Conservation (phyloP, 352 stramenopile species). For the Plasmopara muralis region DNA sequence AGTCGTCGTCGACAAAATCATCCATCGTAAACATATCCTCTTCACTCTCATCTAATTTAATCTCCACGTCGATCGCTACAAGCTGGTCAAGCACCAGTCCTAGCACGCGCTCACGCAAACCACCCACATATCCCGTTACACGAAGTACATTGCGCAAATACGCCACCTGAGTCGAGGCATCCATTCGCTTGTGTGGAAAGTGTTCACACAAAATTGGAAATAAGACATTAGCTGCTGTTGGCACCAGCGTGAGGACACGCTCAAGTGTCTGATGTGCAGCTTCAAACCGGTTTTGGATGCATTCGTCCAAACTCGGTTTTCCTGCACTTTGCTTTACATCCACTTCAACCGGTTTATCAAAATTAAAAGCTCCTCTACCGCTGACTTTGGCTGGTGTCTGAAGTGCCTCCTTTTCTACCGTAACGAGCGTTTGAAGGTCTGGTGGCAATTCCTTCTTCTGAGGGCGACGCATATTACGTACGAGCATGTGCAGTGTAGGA, state of each 20-base stretch:
- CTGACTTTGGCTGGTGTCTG: constrained; percentile 7
- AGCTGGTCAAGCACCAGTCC: constrained; percentile 79
- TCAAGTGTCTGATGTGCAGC: constrained; percentile 54
- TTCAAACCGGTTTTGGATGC: constrained; percentile 52
- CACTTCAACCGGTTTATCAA: constrained; percentile 3
- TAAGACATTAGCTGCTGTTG: constrained; percentile 67
- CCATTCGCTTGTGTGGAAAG: constrained; percentile 79
- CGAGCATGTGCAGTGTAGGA: constrained; percentile 76
- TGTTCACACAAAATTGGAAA: constrained; percentile 73
- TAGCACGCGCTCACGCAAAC: constrained; percentile 77
- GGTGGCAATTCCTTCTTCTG: constrained; percentile 39
- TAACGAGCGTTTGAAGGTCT: constrained; percentile 16
- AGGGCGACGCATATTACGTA: constrained; percentile 60
- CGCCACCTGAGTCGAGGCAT: constrained; percentile 54
- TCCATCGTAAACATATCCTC: constrained; percentile 81
- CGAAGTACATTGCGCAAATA: constrained; percentile 68
- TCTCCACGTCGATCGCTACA: constrained; percentile 85
- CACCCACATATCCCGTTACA: constrained; percentile 57
- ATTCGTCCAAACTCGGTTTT: constrained; percentile 33
- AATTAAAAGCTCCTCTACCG: constrained; percentile 42
- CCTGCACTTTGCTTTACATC: constrained; percentile 4
- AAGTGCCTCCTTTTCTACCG: constrained; percentile 1
- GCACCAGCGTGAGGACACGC: constrained; percentile 61
- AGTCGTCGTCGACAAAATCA: constrained; percentile 72
- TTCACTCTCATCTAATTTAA: constrained; percentile 83